phyloP scores from a whole-genome alignment of 768 basidiomycete genomes.

The Russula foetens region DNA sequence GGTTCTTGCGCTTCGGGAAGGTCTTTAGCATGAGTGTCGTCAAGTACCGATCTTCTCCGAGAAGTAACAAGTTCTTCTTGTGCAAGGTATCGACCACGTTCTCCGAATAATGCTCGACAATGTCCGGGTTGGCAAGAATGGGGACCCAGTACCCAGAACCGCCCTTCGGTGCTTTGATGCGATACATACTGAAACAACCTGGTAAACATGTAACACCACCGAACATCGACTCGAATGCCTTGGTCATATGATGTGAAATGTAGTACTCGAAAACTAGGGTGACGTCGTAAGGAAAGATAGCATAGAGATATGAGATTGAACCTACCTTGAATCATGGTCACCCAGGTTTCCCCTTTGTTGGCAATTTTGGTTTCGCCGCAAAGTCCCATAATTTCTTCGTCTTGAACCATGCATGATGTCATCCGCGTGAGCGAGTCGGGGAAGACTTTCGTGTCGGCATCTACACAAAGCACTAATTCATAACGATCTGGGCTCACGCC shows the following conservation, averaged over 20 bases:
- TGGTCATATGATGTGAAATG: conserved; percentile 98
- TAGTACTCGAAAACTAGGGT: conserved; percentile 94
- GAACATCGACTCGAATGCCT: conserved; percentile 99
- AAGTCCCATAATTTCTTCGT: conserved; percentile 97
- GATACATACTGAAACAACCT: conserved; percentile 99
- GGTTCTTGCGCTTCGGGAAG: conserved; percentile 98
- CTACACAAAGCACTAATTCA: conserved; percentile 91
- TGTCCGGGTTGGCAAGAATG: conserved; percentile 95
- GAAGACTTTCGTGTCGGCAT: conserved; percentile 98
- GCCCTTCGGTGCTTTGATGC: conserved; percentile 99
- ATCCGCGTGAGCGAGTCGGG: conserved; percentile 95
- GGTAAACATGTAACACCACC: conserved; percentile 99
- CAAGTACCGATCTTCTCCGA: conserved; percentile 98
- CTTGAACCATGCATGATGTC: conserved; percentile 94
- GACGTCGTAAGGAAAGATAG: background rate
- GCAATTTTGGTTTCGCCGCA: conserved; percentile 99
- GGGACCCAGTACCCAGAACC: conserved; percentile 97
- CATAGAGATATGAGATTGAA: background rate
- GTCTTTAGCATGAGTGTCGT: conserved; percentile 97
- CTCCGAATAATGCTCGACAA: conserved; percentile 98
- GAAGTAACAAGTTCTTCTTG: conserved; percentile 96
- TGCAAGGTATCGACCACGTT: conserved; percentile 98
- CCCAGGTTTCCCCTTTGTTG: conserved; percentile 97
- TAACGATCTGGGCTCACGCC: conserved; percentile 95
- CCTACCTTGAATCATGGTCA: conserved; percentile 98